Percentiles rank a stretch among this genome's conserved stretches.
These are phyloP conservation scores for Salicornia ramosissima DNA, from an alignment of 148 eudicot species.

Conservation along the genomic window DNA sequence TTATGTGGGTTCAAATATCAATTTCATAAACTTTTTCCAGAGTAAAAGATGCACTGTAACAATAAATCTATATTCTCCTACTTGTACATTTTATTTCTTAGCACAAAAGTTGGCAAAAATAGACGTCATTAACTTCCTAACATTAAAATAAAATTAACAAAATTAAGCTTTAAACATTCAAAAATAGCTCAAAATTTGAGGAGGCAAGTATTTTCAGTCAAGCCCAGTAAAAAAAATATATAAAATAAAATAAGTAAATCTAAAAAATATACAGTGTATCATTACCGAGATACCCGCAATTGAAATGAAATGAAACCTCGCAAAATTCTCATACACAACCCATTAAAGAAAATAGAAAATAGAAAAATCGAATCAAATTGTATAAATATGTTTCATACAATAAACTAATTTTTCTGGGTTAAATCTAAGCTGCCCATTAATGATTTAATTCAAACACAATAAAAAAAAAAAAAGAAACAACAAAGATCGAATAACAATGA, in stretches of 20 bases:
- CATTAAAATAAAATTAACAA: neutral
- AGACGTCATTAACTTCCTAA: neutral
- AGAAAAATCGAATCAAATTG: constrained; percentile 5
- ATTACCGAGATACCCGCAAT: constrained; percentile 10
- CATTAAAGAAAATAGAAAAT: neutral
- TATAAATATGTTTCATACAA: neutral
- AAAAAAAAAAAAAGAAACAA: neutral
- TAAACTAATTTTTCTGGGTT: constrained; percentile 1
- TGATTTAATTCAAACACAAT: neutral
- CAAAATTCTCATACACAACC: neutral
- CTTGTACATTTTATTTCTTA: neutral
- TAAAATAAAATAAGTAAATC: constrained; percentile 16
- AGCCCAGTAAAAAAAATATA: neutral
- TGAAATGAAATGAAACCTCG: constrained; percentile 1
- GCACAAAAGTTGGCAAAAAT: constrained; percentile 6
- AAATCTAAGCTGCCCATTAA: constrained; percentile 15
- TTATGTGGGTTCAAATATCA: neutral
- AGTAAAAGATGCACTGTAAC: too few species aligned
- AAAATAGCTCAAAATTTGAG: neutral
- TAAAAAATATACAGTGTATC: constrained; percentile 10
- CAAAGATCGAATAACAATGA: neutral
- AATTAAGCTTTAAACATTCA: too few species aligned
- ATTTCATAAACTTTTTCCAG: neutral
- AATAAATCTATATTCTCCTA: too few species aligned
- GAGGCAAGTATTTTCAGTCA: neutral